Evolutionary conservation across 306 rosid species (phyloP).

Genomic region (Hylodesmum podocarpum): DNA sequence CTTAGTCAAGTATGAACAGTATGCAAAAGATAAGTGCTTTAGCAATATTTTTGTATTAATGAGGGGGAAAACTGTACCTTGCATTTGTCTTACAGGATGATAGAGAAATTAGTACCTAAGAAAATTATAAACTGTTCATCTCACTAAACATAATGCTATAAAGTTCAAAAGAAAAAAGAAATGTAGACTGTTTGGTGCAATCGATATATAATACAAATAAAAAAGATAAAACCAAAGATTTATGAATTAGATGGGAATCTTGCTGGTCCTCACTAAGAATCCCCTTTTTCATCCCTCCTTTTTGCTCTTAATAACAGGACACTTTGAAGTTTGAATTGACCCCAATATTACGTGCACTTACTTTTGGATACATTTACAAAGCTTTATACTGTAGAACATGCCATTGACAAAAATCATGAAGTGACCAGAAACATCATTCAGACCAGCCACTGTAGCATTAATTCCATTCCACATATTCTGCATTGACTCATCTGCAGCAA

Average conservation of each 20-base stretch:
- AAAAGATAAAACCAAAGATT: neutral
- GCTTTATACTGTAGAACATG: neutral
- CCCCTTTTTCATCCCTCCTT: neutral
- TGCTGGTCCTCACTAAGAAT: neutral
- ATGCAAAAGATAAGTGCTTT: neutral
- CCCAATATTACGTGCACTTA: neutral
- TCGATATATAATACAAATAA: neutral
- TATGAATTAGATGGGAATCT: neutral
- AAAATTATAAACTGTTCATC: neutral
- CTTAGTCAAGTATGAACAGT: neutral
- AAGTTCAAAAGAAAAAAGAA: neutral
- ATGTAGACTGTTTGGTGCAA: neutral
- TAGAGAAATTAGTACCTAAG: neutral
- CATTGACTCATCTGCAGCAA: neutral
- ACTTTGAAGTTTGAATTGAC: neutral
- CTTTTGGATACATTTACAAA: neutral
- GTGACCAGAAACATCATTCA: neutral
- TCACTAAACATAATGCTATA: neutral
- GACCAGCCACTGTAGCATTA: neutral
- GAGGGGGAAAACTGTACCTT: neutral
- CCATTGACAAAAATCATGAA: neutral
- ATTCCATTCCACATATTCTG: neutral
- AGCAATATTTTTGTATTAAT: neutral
- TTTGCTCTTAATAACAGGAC: neutral
- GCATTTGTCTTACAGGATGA: neutral